phyloP scores from a whole-genome alignment of 768 basidiomycete genomes.

The Mycena belliarum region DNA sequence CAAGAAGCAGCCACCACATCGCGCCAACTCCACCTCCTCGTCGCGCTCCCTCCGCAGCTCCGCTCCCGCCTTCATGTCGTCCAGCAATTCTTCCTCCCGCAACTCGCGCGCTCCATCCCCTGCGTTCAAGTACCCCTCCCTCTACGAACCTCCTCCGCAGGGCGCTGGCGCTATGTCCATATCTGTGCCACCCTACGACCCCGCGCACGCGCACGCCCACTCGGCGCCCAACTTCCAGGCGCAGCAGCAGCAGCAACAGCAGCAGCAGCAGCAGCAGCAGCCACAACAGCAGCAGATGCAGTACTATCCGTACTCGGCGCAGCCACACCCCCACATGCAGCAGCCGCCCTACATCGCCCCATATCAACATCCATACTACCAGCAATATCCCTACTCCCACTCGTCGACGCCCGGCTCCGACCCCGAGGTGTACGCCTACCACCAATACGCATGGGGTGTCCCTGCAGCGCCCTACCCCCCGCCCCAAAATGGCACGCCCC shows the following conservation, averaged over 20 bases:
- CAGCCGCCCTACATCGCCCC: constrained; percentile 39
- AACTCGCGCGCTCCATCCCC: constrained; percentile 77
- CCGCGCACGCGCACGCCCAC: constrained; percentile 35
- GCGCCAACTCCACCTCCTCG: constrained; percentile 55
- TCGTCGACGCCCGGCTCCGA: constrained; percentile 35
- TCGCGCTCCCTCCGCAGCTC: constrained; percentile 60
- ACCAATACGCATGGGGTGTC: constrained; percentile 36
- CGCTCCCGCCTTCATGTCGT: constrained; percentile 45
- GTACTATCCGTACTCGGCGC: constrained; percentile 29
- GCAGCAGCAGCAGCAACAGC: no score
- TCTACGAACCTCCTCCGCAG: constrained; percentile 62
- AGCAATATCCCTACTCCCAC: constrained; percentile 38
- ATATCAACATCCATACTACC: constrained; percentile 41
- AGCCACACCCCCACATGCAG: constrained; percentile 35
- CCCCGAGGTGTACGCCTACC: constrained; percentile 28
- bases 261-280: constrained; percentile 26
- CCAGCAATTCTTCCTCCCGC: constrained; percentile 61
- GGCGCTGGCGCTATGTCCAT: constrained; percentile 27
- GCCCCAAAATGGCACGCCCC: constrained; percentile 10
- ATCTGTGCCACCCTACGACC: constrained; percentile 21
- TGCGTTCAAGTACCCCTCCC: constrained; percentile 69
- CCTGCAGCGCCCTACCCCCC: constrained; percentile 29
- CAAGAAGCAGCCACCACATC: constrained; percentile 52
- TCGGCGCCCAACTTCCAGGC: constrained; percentile 45
- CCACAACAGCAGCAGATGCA: constrained; percentile 21